Conservation (phyloP, 441 rosid genomes). For the Pelargonium myrrhifolium region DNA sequence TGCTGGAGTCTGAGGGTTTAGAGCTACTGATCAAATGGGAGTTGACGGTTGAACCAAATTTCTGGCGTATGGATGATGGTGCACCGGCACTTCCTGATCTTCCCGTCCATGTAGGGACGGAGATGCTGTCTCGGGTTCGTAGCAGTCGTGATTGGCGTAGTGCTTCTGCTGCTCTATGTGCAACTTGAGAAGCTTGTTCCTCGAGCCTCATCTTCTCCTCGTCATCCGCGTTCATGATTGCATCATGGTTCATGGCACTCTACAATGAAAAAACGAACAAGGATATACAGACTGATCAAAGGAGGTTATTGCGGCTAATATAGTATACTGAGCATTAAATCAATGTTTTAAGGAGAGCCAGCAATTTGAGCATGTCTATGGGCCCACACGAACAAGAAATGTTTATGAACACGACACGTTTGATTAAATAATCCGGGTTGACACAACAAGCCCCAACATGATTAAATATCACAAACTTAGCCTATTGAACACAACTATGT, state of each 20-base stretch:
- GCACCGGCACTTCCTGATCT: slow-evolving; percentile 90
- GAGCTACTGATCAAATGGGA: slow-evolving; percentile 34
- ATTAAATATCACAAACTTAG: too few relatives aligned
- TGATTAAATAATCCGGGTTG: too few relatives aligned
- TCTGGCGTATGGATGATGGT: slow-evolving; percentile 57
- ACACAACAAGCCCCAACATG: too few relatives aligned
- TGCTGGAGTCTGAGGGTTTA: slow-evolving; percentile 32
- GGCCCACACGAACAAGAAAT: too few relatives aligned
- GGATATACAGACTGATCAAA: background rate
- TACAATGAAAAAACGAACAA: slow-evolving; percentile 18
- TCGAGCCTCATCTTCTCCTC: slow-evolving; percentile 80
- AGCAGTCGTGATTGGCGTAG: slow-evolving; percentile 77
- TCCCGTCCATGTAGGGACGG: slow-evolving; percentile 95
- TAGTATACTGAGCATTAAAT: too few relatives aligned
- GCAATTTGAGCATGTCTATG: too few relatives aligned
- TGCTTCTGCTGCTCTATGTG: slow-evolving; percentile 90
- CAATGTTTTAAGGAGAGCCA: too few relatives aligned
- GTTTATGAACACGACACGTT: too few relatives aligned
- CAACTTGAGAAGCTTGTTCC: slow-evolving; percentile 85
- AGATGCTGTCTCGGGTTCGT: slow-evolving; percentile 60
- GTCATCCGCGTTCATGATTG: slow-evolving; percentile 60
- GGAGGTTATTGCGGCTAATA: background rate
- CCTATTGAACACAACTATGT: too few relatives aligned
- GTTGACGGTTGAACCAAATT: slow-evolving; percentile 63
- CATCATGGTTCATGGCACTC: slow-evolving; percentile 93